phyloP scores from a whole-genome alignment of 78 protist genomes.

The Dictyostelium intermedium region DNA sequence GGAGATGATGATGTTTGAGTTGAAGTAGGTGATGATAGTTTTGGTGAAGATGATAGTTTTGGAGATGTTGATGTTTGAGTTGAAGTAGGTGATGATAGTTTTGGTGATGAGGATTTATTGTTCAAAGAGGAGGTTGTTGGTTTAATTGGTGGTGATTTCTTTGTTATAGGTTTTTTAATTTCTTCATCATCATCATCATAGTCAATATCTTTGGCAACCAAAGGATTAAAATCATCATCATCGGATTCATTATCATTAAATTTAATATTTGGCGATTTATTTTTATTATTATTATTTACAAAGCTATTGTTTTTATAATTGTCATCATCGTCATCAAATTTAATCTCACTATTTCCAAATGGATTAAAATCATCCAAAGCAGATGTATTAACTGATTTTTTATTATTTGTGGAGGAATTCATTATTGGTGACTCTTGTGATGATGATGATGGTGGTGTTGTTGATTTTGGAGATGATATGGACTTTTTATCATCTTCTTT shows the following conservation, averaged over 20 bases:
- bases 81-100: too few species aligned
- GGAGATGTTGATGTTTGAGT: not conserved
- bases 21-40: not conserved
- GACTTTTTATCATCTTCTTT: not conserved
- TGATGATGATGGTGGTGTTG: not conserved
- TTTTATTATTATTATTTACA: not conserved
- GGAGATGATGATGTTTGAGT: not conserved
- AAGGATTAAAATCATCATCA: not conserved
- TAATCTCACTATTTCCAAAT: not conserved
- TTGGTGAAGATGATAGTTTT: not conserved
- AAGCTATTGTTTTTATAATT: not conserved
- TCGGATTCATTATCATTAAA: not conserved
- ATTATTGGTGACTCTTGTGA: not conserved
- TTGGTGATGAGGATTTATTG: too few species aligned
- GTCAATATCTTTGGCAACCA: not conserved
- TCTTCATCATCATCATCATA: not conserved
- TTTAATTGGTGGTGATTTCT: not conserved
- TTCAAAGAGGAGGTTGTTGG: too few species aligned
- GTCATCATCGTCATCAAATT: not conserved
- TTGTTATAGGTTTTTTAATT: not conserved
- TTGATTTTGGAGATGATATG: not conserved
- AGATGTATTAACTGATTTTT: not conserved
- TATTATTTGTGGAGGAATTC: not conserved
- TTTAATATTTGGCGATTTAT: not conserved
- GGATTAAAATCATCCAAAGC: conserved; percentile 14